Evolutionary conservation across 177 flowering plant species (phyloP).

Genomic region (Telopea speciosissima): DNA sequence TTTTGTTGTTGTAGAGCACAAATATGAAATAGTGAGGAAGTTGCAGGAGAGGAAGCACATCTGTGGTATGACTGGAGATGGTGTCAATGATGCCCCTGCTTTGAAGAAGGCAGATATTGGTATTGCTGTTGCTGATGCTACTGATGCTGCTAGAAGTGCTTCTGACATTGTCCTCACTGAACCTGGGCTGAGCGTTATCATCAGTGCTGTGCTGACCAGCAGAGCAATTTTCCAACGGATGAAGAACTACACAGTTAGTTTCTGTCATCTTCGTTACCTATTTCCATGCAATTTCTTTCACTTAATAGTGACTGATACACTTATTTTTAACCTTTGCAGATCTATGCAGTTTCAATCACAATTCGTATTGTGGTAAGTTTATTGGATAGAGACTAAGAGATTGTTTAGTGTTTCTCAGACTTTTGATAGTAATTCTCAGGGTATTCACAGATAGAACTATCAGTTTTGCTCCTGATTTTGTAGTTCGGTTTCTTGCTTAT

Average conservation of each 20-base stretch:
- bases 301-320: neutral
- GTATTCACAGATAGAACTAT: too few relatives aligned
- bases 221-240: conserved; percentile 93
- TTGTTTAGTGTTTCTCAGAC: too few relatives aligned
- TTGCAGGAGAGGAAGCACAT: conserved; percentile 85
- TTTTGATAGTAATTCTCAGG: too few relatives aligned
- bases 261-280: neutral
- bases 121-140: conserved; percentile 95
- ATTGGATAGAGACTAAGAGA: neutral
- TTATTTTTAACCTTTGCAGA: conserved; percentile 36
- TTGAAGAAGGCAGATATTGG: conserved; percentile 95
- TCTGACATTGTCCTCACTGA: conserved; percentile 93
- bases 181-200: conserved; percentile 86
- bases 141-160: conserved; percentile 94
- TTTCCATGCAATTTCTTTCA: neutral
- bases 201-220: conserved; percentile 89
- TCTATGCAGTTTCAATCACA: conserved; percentile 97
- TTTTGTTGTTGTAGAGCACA: conserved; percentile 39
- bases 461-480: conserved; percentile 15
- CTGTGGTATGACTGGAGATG: conserved; percentile 97
- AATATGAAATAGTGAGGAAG: conserved; percentile 85
- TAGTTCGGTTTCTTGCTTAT: conserved; percentile 93
- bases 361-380: conserved; percentile 87
- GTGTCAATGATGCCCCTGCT: conserved; percentile 98
- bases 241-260: conserved; percentile 85